phyloP scores from a whole-genome alignment of 495 filamentous ascomycete species.

The Penicillium parvum region DNA sequence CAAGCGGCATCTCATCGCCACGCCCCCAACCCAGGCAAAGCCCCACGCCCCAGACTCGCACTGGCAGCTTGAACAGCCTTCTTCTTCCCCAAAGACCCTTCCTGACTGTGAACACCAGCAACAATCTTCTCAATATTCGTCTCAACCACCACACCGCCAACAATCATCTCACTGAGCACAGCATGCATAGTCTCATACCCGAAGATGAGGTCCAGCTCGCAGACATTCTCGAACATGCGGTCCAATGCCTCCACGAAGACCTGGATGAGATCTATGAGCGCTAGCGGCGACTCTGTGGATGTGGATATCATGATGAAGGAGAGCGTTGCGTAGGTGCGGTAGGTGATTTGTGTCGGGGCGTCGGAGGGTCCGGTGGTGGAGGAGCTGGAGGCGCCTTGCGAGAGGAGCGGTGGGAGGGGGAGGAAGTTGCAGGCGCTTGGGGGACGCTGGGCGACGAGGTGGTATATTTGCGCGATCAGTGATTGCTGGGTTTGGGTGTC shows the following conservation, averaged over 20 bases:
- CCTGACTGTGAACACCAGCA: constrained; percentile 73
- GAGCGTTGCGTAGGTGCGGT: constrained; percentile 96
- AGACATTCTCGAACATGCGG: constrained; percentile 94
- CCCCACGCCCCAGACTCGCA: constrained; percentile 34
- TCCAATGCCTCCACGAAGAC: constrained; percentile 96
- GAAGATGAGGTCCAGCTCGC: constrained; percentile 96
- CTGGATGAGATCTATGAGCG: constrained; percentile 92
- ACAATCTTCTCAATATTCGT: constrained; percentile 86
- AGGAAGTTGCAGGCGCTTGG: constrained; percentile 94
- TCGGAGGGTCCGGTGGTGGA: constrained; percentile 64
- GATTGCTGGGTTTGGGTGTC: constrained; percentile 94
- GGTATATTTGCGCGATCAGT: constrained; percentile 95
- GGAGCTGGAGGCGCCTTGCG: constrained; percentile 56
- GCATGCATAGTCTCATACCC: constrained; percentile 97
- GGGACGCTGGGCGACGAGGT: constrained; percentile 86
- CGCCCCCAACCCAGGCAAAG: constrained; percentile 36
- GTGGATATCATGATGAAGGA: constrained; percentile 98
- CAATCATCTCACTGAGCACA: constrained; percentile 86
- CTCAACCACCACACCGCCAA: constrained; percentile 93
- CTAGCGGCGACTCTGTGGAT: constrained; percentile 93
- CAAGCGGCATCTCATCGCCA: constrained; percentile 30
- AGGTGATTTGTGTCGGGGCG: constrained; percentile 90
- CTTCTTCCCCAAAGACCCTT: constrained; percentile 75
- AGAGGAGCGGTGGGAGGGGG: constrained; percentile 67
- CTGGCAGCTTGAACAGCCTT: constrained; percentile 44